Base-by-base conservation (phyloP, 73 alveolate species). In the Tetrahymena thermophila region DNA sequence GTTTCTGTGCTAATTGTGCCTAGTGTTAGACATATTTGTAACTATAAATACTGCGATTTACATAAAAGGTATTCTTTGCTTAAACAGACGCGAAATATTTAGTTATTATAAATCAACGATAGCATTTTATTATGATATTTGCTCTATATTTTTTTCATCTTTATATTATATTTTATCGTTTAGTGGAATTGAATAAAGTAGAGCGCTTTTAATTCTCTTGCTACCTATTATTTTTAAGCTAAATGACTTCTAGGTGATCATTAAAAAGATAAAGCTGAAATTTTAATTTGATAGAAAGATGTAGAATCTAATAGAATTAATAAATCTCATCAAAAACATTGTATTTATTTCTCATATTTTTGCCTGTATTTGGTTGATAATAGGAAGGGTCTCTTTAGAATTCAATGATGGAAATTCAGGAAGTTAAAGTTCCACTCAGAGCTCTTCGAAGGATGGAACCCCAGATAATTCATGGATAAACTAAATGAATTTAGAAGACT, bases 261-360 rank as follows among this genome's bases (percentile, higher is more conserved):
- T 71, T 31, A 71, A 31, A 31, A 71, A 71, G 42, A 71, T 71
- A 71, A 71, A 71, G 11, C 40, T 71, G 37, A 71, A 71, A 71
- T 71, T 71, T 25, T 34, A 71, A n/a, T 71, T 71, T 8, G 89
- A 71, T 71, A 71, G 89, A 11, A 71, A 71, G 37, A 71, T 71
- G 89, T 31, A 71, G 43, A 71, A 71, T 10, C 31, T 95, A 40
- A 56, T 95, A 3, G 97, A 95, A 34, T 85, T 95, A 95, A 34
- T 95, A 13, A 95, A 95, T 17, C 57, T 95, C 34, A 89, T 95
- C 28, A 37, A 85, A 57, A 89, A 85, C 31, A 35, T 95, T 43
- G 43, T 95, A 34, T 95, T 95, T 93, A 94, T 85, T 44, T 95
- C 94, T 89, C 97, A 95, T 95, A 56, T 93, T 23, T 95, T 84